These are phyloP conservation scores for Allium cepa DNA, from an alignment of 106 monocot genomes.

Conservation along the genomic window DNA sequence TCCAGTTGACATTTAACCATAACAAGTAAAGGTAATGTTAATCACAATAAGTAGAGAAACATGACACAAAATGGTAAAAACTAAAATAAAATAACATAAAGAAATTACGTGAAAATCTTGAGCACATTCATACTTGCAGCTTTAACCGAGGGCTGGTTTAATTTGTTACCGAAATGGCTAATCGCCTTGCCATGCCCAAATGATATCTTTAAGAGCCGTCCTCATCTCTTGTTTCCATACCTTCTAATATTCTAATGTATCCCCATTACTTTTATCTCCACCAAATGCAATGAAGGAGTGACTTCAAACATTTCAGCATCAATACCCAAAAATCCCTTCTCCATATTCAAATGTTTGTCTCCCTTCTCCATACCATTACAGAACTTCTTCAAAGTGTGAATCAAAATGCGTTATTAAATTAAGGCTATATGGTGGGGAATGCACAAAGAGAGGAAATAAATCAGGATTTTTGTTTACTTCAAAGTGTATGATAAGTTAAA, in stretches of 20 bases:
- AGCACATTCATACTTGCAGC: background rate
- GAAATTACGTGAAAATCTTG: background rate
- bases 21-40: no score
- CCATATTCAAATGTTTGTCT: no score
- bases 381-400: no score
- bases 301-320: slow-evolving; percentile 31
- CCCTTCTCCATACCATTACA: no score
- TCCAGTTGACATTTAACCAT: no score
- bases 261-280: slow-evolving; percentile 27
- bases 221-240: slow-evolving; percentile 18
- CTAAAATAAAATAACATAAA: background rate
- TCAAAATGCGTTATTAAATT: no score
- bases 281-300: slow-evolving; percentile 21
- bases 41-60: no score
- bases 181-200: slow-evolving; percentile 15
- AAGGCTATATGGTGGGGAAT: no score
- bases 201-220: slow-evolving; percentile 6
- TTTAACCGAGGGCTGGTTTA: background rate
- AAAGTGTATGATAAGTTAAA: no score
- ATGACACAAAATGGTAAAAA: background rate
- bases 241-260: slow-evolving; percentile 33
- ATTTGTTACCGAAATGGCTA: background rate
- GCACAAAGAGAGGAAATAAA: no score
- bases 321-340: slow-evolving; percentile 18
- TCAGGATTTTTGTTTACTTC: no score